A percentile compares a stretch with the other conserved stretches of the same genome.
These are phyloP conservation scores for Panus rudis DNA, from an alignment of 768 basidiomycete species.

Conservation along the genomic window DNA sequence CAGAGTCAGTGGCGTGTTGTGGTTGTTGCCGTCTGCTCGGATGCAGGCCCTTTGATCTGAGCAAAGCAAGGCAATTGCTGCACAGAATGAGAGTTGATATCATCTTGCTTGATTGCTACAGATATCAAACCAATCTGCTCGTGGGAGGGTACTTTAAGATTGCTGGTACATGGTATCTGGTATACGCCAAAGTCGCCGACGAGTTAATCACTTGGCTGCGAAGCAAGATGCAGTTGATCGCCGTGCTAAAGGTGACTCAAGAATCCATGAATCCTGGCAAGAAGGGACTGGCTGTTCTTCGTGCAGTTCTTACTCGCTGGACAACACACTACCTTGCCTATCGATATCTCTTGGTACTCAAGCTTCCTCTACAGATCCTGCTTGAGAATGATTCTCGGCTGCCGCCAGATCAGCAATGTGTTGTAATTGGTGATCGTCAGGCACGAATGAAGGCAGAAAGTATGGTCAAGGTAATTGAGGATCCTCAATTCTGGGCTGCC, in stretches of 20 bases:
- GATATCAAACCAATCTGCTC: constrained; percentile 37
- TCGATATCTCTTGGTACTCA: constrained; percentile 22
- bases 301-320: constrained; percentile 30
- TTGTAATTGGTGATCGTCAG: constrained; percentile 20
- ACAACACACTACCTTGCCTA: constrained; percentile 31
- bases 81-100: constrained; percentile 8
- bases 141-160: constrained; percentile 31
- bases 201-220: constrained; percentile 33
- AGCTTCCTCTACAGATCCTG: constrained; percentile 12
- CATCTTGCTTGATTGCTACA: constrained; percentile 28
- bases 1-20: neutral
- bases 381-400: constrained; percentile 14
- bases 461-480: constrained; percentile 24
- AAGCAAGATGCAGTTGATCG: constrained; percentile 29
- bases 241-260: constrained; percentile 19
- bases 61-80: neutral
- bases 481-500: constrained; percentile 26
- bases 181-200: constrained; percentile 18
- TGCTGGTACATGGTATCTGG: constrained; percentile 13
- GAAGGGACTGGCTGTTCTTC: constrained; percentile 20
- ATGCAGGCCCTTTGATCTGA: neutral
- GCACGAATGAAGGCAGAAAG: constrained; percentile 19
- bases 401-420: constrained; percentile 4
- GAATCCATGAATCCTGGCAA: neutral
- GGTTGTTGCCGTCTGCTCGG: neutral